Conservation (phyloP, 139 green algal genomes). For the Tetradesmus obliquus region DNA sequence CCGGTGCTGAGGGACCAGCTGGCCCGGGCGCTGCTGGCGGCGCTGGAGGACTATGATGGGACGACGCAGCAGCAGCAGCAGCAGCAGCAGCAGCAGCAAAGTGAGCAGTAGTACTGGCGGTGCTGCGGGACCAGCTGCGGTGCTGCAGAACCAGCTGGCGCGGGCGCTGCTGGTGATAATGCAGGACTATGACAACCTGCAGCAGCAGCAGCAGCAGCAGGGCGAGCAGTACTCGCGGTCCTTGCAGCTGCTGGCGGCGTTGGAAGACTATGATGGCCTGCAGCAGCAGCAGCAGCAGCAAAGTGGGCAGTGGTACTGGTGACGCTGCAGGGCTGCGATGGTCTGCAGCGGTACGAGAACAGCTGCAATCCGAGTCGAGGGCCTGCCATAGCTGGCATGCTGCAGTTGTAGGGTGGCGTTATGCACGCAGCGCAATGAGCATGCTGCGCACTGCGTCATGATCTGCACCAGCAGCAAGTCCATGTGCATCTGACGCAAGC, state of each 20-base stretch:
- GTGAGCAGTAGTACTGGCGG: neutral
- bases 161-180: constrained; percentile 28
- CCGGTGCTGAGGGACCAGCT: constrained; percentile 83
- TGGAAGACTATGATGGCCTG: too few relatives aligned
- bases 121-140: constrained; percentile 30
- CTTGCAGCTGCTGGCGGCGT: neutral
- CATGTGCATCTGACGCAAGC: too few relatives aligned
- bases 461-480: too few relatives aligned
- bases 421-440: too few relatives aligned
- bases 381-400: too few relatives aligned
- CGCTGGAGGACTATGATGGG: constrained; percentile 1
- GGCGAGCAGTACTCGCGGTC: neutral
- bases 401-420: too few relatives aligned
- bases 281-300: too few relatives aligned
- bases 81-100: neutral
- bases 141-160: constrained; percentile 78
- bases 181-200: neutral
- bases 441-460: too few relatives aligned
- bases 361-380: too few relatives aligned
- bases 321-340: too few relatives aligned
- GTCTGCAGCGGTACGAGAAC: too few relatives aligned
- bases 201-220: neutral
- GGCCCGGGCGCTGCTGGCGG: constrained; percentile 42
- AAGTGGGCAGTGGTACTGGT: too few relatives aligned
- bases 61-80: neutral